These are phyloP conservation scores for Thraustotheca clavata DNA, from an alignment of 352 stramenopile species.

Conservation along the genomic window DNA sequence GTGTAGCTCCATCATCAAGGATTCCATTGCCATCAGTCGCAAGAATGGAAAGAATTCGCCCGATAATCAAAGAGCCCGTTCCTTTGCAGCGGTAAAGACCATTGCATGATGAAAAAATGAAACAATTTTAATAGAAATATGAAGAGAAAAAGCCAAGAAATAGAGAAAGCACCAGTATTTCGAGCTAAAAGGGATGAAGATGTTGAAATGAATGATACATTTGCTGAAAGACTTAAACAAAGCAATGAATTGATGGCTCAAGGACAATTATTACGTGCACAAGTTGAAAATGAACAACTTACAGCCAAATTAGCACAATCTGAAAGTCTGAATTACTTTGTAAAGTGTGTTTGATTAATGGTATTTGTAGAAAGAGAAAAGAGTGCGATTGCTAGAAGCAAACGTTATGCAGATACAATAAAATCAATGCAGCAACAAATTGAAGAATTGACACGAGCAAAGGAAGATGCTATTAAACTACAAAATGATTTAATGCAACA, in stretches of 20 bases:
- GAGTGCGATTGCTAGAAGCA: neutral
- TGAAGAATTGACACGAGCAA: neutral
- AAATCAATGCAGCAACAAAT: conserved; percentile 1
- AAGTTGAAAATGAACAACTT: conserved; percentile 11
- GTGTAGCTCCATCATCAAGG: no score
- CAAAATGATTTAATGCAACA: no score
- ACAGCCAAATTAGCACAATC: neutral
- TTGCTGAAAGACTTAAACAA: conserved; percentile 4
- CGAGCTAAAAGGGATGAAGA: neutral
- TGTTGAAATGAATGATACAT: conserved; percentile 1
- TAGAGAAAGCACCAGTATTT: neutral
- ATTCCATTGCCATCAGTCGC: no score
- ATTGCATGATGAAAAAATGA: no score
- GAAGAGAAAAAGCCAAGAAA: neutral
- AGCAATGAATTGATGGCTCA: conserved; percentile 19
- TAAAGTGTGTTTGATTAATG: neutral
- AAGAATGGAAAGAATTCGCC: no score
- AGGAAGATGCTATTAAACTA: no score
- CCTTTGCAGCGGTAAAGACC: no score
- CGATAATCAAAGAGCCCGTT: no score
- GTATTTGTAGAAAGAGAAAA: conserved; percentile 12
- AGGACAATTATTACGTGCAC: conserved; percentile 5
- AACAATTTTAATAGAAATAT: no score
- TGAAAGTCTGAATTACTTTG: neutral
- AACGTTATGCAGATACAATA: conserved; percentile 11